Conservation (phyloP, 2,329 filamentous ascomycete species). For the Zymoseptoria ardabiliae region DNA sequence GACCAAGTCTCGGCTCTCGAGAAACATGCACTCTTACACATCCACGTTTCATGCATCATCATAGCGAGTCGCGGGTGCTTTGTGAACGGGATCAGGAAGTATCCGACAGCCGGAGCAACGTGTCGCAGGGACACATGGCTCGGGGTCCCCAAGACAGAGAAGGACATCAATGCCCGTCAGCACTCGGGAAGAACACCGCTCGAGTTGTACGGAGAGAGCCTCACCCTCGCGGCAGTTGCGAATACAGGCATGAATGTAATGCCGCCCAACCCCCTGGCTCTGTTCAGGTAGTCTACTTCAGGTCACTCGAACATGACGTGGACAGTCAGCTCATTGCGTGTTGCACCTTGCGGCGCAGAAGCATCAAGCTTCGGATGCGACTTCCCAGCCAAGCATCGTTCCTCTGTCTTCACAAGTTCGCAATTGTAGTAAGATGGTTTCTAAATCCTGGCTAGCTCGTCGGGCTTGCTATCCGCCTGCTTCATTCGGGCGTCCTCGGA, state of each 20-base stretch:
- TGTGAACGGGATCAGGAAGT: not conserved
- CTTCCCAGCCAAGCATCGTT: not conserved
- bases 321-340: no score
- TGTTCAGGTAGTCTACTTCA: no score
- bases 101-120: not conserved
- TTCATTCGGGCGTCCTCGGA: not conserved
- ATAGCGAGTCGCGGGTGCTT: not conserved
- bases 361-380: no score
- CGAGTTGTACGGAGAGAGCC: no score
- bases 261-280: no score
- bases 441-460: not conserved
- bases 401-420: not conserved
- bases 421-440: not conserved
- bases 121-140: not conserved
- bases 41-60: not conserved
- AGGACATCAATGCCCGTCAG: not conserved
- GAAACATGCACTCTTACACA: not conserved
- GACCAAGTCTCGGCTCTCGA: not conserved
- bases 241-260: no score
- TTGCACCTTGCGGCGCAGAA: no score
- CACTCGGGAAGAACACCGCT: not conserved
- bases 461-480: not conserved
- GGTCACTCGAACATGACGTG: no score
- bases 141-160: not conserved
- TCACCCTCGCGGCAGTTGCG: no score